Evolutionary conservation across 129 eudicot genomes (phyloP).

Genomic region (Helichrysum umbraculigerum): DNA sequence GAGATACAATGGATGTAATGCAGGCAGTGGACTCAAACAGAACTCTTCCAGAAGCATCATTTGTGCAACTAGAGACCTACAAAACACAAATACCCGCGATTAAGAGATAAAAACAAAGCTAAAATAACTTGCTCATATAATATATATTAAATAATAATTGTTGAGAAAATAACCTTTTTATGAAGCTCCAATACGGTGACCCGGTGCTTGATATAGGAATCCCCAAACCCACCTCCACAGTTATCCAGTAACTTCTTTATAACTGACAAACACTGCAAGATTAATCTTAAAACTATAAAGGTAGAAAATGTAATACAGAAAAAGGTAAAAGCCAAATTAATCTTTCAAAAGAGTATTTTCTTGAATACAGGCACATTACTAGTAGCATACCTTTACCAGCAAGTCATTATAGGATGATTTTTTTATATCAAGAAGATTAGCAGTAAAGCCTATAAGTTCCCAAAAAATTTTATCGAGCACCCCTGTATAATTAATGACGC

Average conservation of each 20-base stretch:
- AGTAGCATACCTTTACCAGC: conserved; percentile 59
- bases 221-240: conserved; percentile 53
- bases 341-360: not conserved
- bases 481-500: conserved; percentile 60
- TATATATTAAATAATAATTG: not conserved
- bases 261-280: conserved; percentile 67
- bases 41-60: conserved; percentile 74
- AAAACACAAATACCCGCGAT: not conserved
- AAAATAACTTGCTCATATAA: not conserved
- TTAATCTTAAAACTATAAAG: not conserved
- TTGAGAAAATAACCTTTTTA: conserved; percentile 60
- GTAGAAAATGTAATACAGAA: not conserved
- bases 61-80: conserved; percentile 56
- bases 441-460: conserved; percentile 68
- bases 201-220: conserved; percentile 73
- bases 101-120: conserved; percentile 9
- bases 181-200: conserved; percentile 61
- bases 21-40: conserved; percentile 73
- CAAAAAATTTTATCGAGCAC: conserved; percentile 64
- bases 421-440: conserved; percentile 44
- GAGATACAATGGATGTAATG: conserved; percentile 65
- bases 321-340: not conserved
- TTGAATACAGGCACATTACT: not conserved
- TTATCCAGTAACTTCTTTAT: conserved; percentile 58
- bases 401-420: conserved; percentile 49